Evolutionary conservation across 345 rosid genomes (phyloP), one percentile per base, ranked within the genome.

Genomic region (Populus deltoides): DNA sequence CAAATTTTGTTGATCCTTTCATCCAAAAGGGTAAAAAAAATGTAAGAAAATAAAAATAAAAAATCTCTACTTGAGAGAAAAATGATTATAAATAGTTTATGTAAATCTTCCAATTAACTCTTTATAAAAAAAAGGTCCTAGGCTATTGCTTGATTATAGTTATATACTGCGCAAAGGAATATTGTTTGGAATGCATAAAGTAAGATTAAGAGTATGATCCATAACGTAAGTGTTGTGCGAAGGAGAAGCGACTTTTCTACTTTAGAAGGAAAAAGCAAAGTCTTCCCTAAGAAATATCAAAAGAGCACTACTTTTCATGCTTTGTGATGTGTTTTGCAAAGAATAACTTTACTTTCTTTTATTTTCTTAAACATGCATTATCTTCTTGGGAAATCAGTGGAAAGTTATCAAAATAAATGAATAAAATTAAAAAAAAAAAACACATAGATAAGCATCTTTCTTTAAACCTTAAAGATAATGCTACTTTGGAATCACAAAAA

Each of bases 251-350:
- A 83, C 89, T 88, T 88, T 81, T 81, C 70, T 70, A 10, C 84
- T 88, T 86, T 81, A 51, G 86, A 88, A 83, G 86, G 78, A 66
- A 78, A 87, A 84, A 83, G 87, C 82, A 76, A 80, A 78, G 80
- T 84, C 87, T 87, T 87, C 86, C 75, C 79, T 79, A 74, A 72
- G 79, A 74, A 86, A 86, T 84, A 82, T 82, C 74, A 69, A 84
- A 84, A 84, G 86, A 76, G 79, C 86, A 74, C 86, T 85, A 72
- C 89, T 86, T 86, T 88, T 85, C 76, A 88, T 82, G 91, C 81
- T 79, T 73, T 81, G 72, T 57, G 81, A 80, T 86, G 82, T 77
- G 77, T 70, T 81, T 85, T 72, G 74, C 41, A 66, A 87, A 77
- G 83, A 80, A 83, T 78, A 80, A 71, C 75, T 77, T 83, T 81